Conservation (phyloP, 768 basidiomycete genomes). For the Crepidotus variabilis region DNA sequence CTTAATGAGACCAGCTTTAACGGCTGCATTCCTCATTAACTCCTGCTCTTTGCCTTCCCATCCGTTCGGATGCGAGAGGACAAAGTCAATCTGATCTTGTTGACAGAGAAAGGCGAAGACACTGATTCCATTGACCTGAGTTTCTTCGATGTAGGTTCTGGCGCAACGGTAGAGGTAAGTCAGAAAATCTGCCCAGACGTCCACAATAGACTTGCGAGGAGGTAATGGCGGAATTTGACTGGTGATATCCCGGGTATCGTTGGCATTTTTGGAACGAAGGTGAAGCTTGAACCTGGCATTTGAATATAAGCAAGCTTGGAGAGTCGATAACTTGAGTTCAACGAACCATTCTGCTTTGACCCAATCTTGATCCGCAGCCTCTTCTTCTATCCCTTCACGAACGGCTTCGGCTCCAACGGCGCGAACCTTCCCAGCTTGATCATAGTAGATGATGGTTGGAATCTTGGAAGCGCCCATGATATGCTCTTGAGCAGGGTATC, state of each 20-base stretch:
- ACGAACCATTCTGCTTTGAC: slow-evolving; percentile 45
- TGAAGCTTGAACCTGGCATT: slow-evolving; percentile 33
- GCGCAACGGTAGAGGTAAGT: slow-evolving; percentile 40
- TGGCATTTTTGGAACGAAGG: slow-evolving; percentile 19
- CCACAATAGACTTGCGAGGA: slow-evolving; percentile 28
- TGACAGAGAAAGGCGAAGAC: slow-evolving; percentile 37
- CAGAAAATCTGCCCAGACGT: slow-evolving; percentile 49
- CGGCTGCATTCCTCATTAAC: slow-evolving; percentile 35
- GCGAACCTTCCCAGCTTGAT: slow-evolving; percentile 29
- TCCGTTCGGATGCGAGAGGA: slow-evolving; percentile 39
- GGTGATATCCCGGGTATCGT: slow-evolving; percentile 18
- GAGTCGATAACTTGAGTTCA: slow-evolving; percentile 29
- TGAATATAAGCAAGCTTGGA: slow-evolving; percentile 31
- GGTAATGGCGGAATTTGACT: slow-evolving; percentile 39
- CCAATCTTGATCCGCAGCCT: slow-evolving; percentile 41
- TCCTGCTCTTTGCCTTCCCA: slow-evolving; percentile 41
- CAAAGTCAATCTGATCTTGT: slow-evolving; percentile 31
- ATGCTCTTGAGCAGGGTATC: slow-evolving; percentile 45
- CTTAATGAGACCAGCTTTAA: slow-evolving; percentile 34
- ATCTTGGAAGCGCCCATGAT: slow-evolving; percentile 43
- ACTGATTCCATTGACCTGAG: slow-evolving; percentile 32
- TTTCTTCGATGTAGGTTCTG: slow-evolving; percentile 37
- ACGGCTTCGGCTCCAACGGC: slow-evolving; percentile 47
- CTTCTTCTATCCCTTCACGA: slow-evolving; percentile 32
- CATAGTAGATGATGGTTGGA: slow-evolving; percentile 39